Evolutionary conservation across 2,329 filamentous ascomycete species (phyloP).

Genomic region (Colletotrichum spinosum): DNA sequence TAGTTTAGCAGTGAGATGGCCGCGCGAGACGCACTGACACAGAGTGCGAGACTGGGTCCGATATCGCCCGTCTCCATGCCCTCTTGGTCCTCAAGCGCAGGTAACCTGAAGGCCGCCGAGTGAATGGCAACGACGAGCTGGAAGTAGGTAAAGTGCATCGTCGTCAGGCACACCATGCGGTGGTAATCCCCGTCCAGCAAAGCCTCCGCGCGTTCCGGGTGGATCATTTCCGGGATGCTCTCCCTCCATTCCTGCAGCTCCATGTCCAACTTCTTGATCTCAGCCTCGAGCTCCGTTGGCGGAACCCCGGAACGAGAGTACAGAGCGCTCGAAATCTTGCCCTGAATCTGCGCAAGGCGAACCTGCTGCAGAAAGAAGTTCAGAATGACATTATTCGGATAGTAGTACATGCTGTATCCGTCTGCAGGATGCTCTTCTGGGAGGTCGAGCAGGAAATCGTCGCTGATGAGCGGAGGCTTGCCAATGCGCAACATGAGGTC

Average conservation of each 20-base stretch:
- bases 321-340: conserved; percentile 11
- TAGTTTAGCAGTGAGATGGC: conserved; percentile 32
- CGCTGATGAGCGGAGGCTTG: conserved; percentile 31
- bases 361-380: conserved; percentile 34
- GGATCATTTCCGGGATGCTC: conserved; percentile 33
- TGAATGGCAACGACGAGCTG: conserved; percentile 32
- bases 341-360: conserved; percentile 31
- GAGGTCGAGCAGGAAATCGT: conserved; percentile 32
- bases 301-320: conserved; percentile 17
- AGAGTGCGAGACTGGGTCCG: conserved; percentile 16
- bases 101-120: conserved; percentile 26
- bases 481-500: conserved; percentile 29
- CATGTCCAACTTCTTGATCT: conserved; percentile 26
- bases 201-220: conserved; percentile 25
- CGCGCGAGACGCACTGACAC: conserved; percentile 28
- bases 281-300: conserved; percentile 28
- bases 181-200: conserved; percentile 28
- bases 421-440: conserved; percentile 32
- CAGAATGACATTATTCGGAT: conserved; percentile 25
- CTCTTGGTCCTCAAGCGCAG: conserved; percentile 23
- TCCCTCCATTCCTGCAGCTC: conserved; percentile 34
- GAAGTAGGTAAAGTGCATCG: conserved; percentile 33
- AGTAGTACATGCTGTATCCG: conserved; percentile 31
- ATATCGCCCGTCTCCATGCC: conserved; percentile 18
- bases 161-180: conserved; percentile 24